Percentiles rank a stretch among this genome's conserved stretches.
These are phyloP conservation scores for Aphanomyces invadans DNA, from an alignment of 352 stramenopile species.

Conservation along the genomic window DNA sequence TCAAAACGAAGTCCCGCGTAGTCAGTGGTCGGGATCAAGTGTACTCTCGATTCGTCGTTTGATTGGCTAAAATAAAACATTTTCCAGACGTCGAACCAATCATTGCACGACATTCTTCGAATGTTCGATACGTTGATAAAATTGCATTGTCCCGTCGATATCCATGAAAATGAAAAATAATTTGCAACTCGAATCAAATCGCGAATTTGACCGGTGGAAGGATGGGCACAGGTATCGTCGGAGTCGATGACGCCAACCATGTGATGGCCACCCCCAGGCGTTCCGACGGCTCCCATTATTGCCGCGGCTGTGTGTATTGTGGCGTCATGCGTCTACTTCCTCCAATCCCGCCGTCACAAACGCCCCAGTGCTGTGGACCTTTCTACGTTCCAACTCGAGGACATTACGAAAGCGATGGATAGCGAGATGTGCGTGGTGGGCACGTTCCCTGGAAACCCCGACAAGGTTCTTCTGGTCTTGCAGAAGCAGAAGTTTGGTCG, in stretches of 20 bases:
- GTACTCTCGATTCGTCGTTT: neutral
- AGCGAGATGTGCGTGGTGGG: conserved; percentile 22
- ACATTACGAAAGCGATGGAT: conserved; percentile 22
- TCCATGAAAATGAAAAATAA: too few relatives aligned
- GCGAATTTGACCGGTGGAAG: too few relatives aligned
- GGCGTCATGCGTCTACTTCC: neutral
- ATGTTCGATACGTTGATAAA: neutral
- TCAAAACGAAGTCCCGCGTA: conserved; percentile 12
- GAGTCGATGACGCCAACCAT: neutral
- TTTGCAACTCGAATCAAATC: too few relatives aligned
- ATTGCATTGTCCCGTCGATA: too few relatives aligned
- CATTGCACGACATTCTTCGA: neutral
- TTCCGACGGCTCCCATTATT: neutral
- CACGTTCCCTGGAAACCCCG: conserved; percentile 1
- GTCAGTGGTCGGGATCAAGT: conserved; percentile 17
- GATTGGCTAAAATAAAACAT: conserved; percentile 11
- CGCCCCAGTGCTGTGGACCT: conserved; percentile 6
- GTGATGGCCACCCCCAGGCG: neutral
- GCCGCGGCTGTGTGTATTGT: neutral
- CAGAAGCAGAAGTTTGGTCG: conserved; percentile 54
- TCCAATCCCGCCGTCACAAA: neutral
- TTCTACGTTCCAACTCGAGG: conserved; percentile 14
- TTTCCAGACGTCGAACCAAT: neutral
- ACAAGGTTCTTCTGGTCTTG: conserved; percentile 52
- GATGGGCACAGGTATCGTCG: too few relatives aligned